Evolutionary conservation across 441 rosid genomes (phyloP).

Genomic region (Syzygium malaccense): DNA sequence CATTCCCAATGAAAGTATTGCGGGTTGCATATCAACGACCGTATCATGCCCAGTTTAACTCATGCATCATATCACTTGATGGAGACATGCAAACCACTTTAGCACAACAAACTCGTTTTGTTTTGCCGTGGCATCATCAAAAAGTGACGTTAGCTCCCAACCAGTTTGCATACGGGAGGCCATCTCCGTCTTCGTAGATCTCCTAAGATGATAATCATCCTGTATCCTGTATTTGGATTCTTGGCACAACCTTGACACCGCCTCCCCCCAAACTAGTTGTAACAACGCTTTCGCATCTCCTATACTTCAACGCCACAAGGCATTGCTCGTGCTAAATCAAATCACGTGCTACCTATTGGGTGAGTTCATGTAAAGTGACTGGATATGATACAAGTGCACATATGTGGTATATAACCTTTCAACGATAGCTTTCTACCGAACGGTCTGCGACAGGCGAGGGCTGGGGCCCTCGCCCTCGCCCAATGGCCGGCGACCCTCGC

Average conservation of each 20-base stretch:
- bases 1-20: neutral
- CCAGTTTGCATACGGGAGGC: accelerated
- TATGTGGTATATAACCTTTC: too few species aligned
- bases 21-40: neutral
- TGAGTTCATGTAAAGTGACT: neutral
- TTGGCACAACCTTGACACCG: neutral
- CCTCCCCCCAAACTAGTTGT: too few species aligned
- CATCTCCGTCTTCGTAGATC: neutral
- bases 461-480: too few species aligned
- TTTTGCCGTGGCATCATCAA: neutral
- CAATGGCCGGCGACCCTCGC: too few species aligned
- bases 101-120: too few species aligned
- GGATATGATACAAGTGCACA: neutral
- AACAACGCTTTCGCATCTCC: too few species aligned
- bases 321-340: neutral
- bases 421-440: neutral
- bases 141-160: neutral
- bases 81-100: neutral
- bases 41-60: neutral
- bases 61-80: neutral
- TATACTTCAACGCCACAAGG: neutral
- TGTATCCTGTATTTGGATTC: neutral
- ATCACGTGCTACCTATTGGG: neutral
- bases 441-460: too few species aligned
- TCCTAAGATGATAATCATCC: neutral